Evolutionary conservation across 768 basidiomycete species (phyloP), one percentile per base, ranked within the genome.

Genomic region (Mrakia frigida): DNA sequence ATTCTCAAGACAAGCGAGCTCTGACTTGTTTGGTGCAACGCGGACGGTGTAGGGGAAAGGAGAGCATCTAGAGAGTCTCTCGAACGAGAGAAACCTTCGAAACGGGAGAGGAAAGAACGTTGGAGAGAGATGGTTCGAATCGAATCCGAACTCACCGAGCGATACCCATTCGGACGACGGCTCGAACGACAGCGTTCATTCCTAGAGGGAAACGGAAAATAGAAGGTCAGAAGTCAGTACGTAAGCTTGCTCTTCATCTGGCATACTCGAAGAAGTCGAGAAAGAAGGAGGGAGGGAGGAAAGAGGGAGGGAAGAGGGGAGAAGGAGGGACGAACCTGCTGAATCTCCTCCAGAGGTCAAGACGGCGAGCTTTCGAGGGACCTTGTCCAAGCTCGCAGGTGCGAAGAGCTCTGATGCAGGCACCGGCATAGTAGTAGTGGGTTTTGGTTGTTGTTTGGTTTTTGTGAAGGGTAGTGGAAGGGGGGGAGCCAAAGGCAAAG

Each of bases 281-380:
- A 50, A 18, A 6, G 46, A 21, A 50, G 46, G 18, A 50, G 46
- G 46, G 18, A 21, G 18, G 46, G 18, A 50, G 46, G 46, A 1
- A 21, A 14, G 46, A 50, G 46, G 16, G 18, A 50, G 46, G 16
- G 46, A 50, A 50, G 9, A 14, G 46, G 46, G 3, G 18, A 21
- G 46, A 50, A 50, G 46, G 33, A 41, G 61, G 65, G 71, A 76
- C 85, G 83, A 84, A 81, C 97, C 97, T 72, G 97, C 95, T 84
- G 92, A 93, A 86, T 99, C 97, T 82, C 97, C 96, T 65, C 96
- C 97, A 3, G 91, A 92, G 1, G 97, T 99, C 79, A 98, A 88
- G 70, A 96, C 91, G 0, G 95, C 96, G 43, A 82, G 80, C 79
- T 76, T 75, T 31, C 75, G 60, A 18, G 78, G 78, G 21, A 73